Conservation (phyloP, 352 stramenopile species). For the Aphanomyces cochlioides region DNA sequence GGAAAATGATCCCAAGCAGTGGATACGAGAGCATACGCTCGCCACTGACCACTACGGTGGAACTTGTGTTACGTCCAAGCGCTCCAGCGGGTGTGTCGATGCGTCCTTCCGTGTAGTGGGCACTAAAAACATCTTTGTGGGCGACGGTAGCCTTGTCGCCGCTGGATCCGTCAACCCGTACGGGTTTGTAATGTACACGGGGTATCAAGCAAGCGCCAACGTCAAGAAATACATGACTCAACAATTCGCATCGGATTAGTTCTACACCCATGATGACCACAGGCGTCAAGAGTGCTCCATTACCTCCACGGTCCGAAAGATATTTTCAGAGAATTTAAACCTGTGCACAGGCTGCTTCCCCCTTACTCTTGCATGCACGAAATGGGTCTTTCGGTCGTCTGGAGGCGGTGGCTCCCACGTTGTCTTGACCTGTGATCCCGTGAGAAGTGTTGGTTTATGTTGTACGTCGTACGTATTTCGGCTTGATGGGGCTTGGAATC, state of each 20-base stretch:
- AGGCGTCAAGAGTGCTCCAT: background rate
- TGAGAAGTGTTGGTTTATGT: background rate
- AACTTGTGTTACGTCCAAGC: slow-evolving; percentile 53
- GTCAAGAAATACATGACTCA: slow-evolving; percentile 13
- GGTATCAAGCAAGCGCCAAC: slow-evolving; percentile 38
- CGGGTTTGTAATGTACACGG: slow-evolving; percentile 75
- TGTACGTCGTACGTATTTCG: background rate
- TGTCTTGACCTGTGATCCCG: background rate
- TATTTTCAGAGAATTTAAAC: slow-evolving; percentile 23
- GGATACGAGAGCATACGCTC: slow-evolving; percentile 25
- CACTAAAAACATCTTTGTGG: slow-evolving; percentile 68
- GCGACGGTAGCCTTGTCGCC: slow-evolving; percentile 53
- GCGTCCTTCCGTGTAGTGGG: slow-evolving; percentile 54
- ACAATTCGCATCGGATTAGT: background rate
- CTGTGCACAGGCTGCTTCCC: slow-evolving; percentile 16
- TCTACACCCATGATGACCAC: background rate
- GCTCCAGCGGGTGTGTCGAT: slow-evolving; percentile 51
- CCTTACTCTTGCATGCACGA: slow-evolving; percentile 1
- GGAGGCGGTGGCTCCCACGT: background rate
- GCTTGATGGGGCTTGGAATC: slow-evolving; percentile 21
- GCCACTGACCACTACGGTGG: slow-evolving; percentile 64
- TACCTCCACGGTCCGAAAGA: slow-evolving; percentile 19
- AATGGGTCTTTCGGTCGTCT: background rate
- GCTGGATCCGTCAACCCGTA: slow-evolving; percentile 68
- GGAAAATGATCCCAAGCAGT: slow-evolving; percentile 2